Base-by-base conservation (phyloP, 805 yeast genomes). In the Teunomyces stri region DNA sequence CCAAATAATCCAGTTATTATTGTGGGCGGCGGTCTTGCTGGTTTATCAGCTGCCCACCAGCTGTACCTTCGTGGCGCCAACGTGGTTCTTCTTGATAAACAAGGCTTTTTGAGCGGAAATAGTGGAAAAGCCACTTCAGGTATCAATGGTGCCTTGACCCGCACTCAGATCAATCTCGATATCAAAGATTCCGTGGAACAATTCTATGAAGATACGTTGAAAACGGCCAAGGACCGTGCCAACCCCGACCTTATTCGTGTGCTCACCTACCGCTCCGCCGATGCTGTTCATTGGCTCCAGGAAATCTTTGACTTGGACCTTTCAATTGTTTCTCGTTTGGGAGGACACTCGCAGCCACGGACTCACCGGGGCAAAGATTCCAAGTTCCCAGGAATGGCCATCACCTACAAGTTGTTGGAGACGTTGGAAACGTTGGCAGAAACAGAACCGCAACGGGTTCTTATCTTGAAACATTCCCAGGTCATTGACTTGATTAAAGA, bases 281-380 rank as follows among this genome's bases (percentile, higher is more conserved):
- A 73, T 37, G 91, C 94, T 0, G 76, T 88, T 42, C 79, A 79
- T 42, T 88, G 95, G 92, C 73, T 88, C 44, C 85, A 84, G 54
- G 74, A 78, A 27, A 77, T 74, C 4, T 81, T 87, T 55, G 76
- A 73, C 5, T 66, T 87, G 43, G 87, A 84, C 55, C 68, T 88
- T 47, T 76, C 86, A 6, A 71, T 83, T 12, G 85, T 88, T 10
- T 78, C 88, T n/a, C 79, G 87, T 55, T 65, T 88, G 37, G 96
- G 96, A 22, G 96, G 96, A 2, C 95, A 88, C 60, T 82, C 90
- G 1, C 80, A 75, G 43, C 82, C 89, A 16, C 74, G 96, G 62
- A 88, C 96, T 1, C 96, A 88, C 62, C 76, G 95, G 55, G 91
- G 95, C 1, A 76, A 79, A 43, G 85, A 80, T 50, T 76, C 81